Evolutionary conservation across 805 yeast genomes (phyloP), one percentile per base, ranked within the genome.

Genomic region (Tetrapisispora fleetii): DNA sequence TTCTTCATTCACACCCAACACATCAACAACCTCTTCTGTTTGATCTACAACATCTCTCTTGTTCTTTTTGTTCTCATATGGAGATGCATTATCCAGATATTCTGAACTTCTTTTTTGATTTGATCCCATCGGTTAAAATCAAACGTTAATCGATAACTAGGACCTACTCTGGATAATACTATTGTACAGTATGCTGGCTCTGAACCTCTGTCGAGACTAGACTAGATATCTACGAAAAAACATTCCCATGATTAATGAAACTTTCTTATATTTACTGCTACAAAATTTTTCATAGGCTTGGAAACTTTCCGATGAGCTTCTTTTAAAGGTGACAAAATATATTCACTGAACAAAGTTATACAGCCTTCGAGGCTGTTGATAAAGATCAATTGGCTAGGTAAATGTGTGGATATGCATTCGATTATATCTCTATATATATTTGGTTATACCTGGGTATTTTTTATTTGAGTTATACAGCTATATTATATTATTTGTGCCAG

Each of bases 231-330:
- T 6, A 24, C 8, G 4, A 24, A 24, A 24, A 24, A 24, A 24
- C 28, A 4, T 24, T 8, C 8, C 8, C 8, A 8, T 24, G 4
- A 24, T 6, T 24, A 6, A 24, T 24, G 28, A 24, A 8, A 8
- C 28, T 24, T 24, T 24, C 28, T 24, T 24, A 24, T 24, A 24
- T 6, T 8, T 36, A 36, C 11, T 35, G 40, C 28, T 38, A 10
- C 40, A 19, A 38, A 39, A 39, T 24, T 39, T 39, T 39, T 39
- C 42, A 22, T 10, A 21, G 13, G 7, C 4, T n/a, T 10, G 6
- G 16, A 18, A 39, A 39, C 16, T 24, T 28, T 28, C 43, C 43
- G 43, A 40, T 40, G 43, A 40, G 43, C 24, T 30, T 40, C 17
- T 28, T 27, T 19, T 19, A 38, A 19, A 32, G 35, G n/a, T 14